Base-by-base conservation (phyloP, 495 filamentous ascomycete species). In the Durotheca rogersii region DNA sequence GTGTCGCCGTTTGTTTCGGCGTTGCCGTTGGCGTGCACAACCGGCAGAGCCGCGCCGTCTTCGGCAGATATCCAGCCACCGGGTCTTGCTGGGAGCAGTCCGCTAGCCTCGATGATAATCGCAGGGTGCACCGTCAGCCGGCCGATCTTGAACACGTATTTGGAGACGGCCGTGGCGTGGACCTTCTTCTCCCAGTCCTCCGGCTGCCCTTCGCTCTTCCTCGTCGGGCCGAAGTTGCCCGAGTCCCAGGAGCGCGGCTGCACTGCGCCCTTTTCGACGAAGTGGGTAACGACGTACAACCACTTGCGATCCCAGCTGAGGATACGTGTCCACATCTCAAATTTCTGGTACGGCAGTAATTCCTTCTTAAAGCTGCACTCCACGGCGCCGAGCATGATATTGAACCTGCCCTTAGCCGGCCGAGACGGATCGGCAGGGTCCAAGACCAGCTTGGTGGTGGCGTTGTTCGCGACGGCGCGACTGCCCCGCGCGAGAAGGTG, bases 81-180 rank as follows among this genome's bases (percentile, higher is more conserved):
- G 49, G 76, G 60, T 64, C 83, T 56, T 69, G 70, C 62, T 1
- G 87, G 87, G 14, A 97, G 70, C 61, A 95, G 69, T 7, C 81
- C 81, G 29, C 80, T 81, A 30, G 83, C 77, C 35, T 78, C 70
- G 10, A 96, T 72, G 9, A 93, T 75, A 21, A 86, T 71, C 65
- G 92, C 89, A 5, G 92, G 89, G 29, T 88, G 79, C 5, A 96
- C 79, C 5, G 92, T 98, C 53, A 91, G 70, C 12, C 93, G 73
- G 0, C 90, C 91, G 60, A 87, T 81, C 68, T 83, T 83, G 31
- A 81, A 67, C 3, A 82, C 80, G 58, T 83, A 83, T 53, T 80
- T 78, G 40, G 74, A 71, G 18, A 83, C 64, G 7, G 73, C 73
- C 3, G 72, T 77, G 21, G 78, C 78, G 51, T 72, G 77, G 20